phyloP scores from a whole-genome alignment of 768 basidiomycete species.

The Kwoniella mangroviensis region DNA sequence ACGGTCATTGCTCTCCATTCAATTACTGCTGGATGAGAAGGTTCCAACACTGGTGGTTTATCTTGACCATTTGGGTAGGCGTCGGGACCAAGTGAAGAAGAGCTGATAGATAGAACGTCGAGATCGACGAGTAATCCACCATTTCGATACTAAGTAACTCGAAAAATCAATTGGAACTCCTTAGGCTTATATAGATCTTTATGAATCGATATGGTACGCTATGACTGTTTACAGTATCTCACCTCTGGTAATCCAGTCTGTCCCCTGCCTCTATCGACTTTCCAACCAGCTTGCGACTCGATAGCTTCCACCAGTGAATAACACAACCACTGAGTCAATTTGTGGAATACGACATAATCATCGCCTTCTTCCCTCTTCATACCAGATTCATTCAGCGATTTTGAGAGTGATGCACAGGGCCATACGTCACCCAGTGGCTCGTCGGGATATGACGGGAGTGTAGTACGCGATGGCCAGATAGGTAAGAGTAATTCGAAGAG shows the following conservation, averaged over 20 bases:
- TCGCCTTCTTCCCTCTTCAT: slow-evolving; percentile 63
- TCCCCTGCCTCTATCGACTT: slow-evolving; percentile 72
- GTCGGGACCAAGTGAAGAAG: slow-evolving; percentile 61
- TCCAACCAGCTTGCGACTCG: slow-evolving; percentile 76
- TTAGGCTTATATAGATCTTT: too few species aligned
- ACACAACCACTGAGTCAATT: slow-evolving; percentile 90
- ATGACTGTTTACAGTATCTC: too few species aligned
- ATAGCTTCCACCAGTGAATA: slow-evolving; percentile 87
- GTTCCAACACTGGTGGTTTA: slow-evolving; percentile 65
- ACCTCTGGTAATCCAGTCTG: slow-evolving; percentile 88
- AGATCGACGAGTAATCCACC: slow-evolving; percentile 88
- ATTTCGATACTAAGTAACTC: slow-evolving; percentile 92
- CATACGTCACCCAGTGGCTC: slow-evolving; percentile 89
- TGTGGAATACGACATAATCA: slow-evolving; percentile 90
- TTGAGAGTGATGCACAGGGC: slow-evolving; percentile 69
- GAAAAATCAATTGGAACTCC: too few species aligned
- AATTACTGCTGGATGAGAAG: slow-evolving; percentile 77
- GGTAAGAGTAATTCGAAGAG: slow-evolving; percentile 80
- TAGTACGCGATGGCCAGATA: slow-evolving; percentile 83
- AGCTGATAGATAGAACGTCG: slow-evolving; percentile 74
- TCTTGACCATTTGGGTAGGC: slow-evolving; percentile 56
- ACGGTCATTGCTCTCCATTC: slow-evolving; percentile 98
- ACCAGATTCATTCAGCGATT: slow-evolving; percentile 31
- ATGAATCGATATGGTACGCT: too few species aligned
- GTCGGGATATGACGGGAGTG: slow-evolving; percentile 63